phyloP scores from a whole-genome alignment of 208 protist species.

The Spongospora subterranea region DNA sequence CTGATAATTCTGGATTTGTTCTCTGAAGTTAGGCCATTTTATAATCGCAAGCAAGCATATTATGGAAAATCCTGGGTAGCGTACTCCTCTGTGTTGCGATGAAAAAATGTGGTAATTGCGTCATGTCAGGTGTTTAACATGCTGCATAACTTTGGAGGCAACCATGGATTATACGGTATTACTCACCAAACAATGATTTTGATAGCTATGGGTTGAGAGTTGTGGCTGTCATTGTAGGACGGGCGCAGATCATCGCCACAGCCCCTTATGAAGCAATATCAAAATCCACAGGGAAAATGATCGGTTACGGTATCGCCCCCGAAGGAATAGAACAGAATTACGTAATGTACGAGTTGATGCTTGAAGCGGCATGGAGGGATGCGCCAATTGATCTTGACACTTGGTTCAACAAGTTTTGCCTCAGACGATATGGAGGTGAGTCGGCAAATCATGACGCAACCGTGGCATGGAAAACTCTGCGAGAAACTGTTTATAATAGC shows the following conservation, averaged over 20 bases:
- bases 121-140: slow-evolving; percentile 72
- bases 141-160: slow-evolving; percentile 79
- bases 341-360: slow-evolving; percentile 75
- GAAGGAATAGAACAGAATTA: slow-evolving; percentile 77
- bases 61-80: slow-evolving; percentile 77
- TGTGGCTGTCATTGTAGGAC: too few relatives aligned
- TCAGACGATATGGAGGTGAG: slow-evolving; percentile 1
- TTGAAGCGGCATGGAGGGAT: slow-evolving; percentile 72
- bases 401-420: neutral
- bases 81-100: neutral
- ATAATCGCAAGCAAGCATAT: slow-evolving; percentile 66
- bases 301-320: slow-evolving; percentile 74
- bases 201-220: neutral
- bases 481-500: neutral
- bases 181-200: neutral
- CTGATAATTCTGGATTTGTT: slow-evolving; percentile 78
- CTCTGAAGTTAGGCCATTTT: slow-evolving; percentile 70
- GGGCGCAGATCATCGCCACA: slow-evolving; percentile 65
- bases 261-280: slow-evolving; percentile 56
- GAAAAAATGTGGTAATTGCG: neutral
- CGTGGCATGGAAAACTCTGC: neutral
- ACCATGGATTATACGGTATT: slow-evolving; percentile 68
- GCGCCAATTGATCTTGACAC: neutral
- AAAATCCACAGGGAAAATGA: slow-evolving; percentile 66
- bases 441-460: neutral